phyloP scores from a whole-genome alignment of 257 asterid species.

The Solanum bulbocastanum region DNA sequence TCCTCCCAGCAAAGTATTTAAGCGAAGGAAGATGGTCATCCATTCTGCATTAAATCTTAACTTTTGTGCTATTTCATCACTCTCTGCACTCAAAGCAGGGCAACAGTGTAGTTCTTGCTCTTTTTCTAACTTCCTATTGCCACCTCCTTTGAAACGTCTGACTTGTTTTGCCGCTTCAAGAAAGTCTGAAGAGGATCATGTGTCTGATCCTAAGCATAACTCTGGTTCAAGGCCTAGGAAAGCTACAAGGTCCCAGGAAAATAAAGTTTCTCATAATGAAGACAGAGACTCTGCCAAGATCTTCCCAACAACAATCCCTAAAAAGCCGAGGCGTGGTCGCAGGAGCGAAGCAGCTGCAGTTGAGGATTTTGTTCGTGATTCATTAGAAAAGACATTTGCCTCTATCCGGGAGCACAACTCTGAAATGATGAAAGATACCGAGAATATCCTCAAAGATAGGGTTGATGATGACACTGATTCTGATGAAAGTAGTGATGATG shows the following conservation, averaged over 20 bases:
- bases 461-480: constrained; percentile 16
- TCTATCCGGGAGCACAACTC: constrained; percentile 60
- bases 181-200: constrained; percentile 19
- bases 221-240: constrained; percentile 20
- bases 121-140: constrained; percentile 11
- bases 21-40: constrained; percentile 13
- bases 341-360: constrained; percentile 89
- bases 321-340: constrained; percentile 76
- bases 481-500: constrained; percentile 28
- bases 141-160: constrained; percentile 8
- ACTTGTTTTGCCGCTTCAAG: constrained; percentile 27
- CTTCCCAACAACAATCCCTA: constrained; percentile 54
- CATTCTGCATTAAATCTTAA: constrained; percentile 17
- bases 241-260: constrained; percentile 6
- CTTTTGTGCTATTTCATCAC: constrained; percentile 14
- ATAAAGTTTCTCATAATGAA: constrained; percentile 14
- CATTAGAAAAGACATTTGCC: constrained; percentile 52
- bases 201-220: constrained; percentile 9
- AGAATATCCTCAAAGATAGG: constrained; percentile 53
- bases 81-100: constrained; percentile 3
- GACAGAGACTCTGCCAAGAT: constrained; percentile 18
- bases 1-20: background rate
- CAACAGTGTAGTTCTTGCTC: constrained; percentile 5
- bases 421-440: constrained; percentile 43
- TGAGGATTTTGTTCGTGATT: constrained; percentile 67